A percentile compares a stretch with the other conserved stretches of the same genome.
These are phyloP conservation scores for Suhomyces coccinellae DNA, from an alignment of 1,139 yeast species.

Conservation along the genomic window DNA sequence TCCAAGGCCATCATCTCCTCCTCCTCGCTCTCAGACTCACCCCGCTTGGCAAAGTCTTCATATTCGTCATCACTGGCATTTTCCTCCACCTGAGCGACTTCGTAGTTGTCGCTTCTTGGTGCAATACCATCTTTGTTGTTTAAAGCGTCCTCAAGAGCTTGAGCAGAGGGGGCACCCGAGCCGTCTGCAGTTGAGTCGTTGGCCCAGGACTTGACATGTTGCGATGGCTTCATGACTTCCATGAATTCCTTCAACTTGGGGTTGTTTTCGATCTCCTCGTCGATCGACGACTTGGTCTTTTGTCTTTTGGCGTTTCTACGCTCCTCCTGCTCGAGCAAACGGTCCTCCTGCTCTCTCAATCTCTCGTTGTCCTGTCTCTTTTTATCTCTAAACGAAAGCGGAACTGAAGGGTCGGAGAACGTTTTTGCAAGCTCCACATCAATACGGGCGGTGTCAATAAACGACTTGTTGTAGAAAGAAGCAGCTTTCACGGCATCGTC, in stretches of 20 bases:
- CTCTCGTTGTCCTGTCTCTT: slow-evolving; percentile 55
- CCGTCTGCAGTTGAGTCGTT: slow-evolving; percentile 64
- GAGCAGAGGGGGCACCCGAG: slow-evolving; percentile 50
- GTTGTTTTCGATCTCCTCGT: slow-evolving; percentile 60
- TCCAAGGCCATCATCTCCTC: slow-evolving; percentile 23
- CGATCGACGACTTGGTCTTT: slow-evolving; percentile 38
- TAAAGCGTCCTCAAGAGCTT: slow-evolving; percentile 43
- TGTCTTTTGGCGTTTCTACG: slow-evolving; percentile 30
- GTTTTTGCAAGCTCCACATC: slow-evolving; percentile 83
- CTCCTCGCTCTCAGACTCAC: slow-evolving; percentile 23
- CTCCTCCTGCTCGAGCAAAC: slow-evolving; percentile 48
- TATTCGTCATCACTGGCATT: slow-evolving; percentile 69
- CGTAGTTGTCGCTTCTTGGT: slow-evolving; percentile 14
- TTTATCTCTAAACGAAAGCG: slow-evolving; percentile 69
- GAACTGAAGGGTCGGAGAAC: slow-evolving; percentile 78
- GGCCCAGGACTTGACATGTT: slow-evolving; percentile 68
- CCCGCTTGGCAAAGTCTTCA: slow-evolving; percentile 45
- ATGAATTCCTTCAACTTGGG: slow-evolving; percentile 76
- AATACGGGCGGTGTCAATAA: slow-evolving; percentile 78
- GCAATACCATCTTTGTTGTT: slow-evolving; percentile 24
- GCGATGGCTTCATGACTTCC: slow-evolving; percentile 78
- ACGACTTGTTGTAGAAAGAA: slow-evolving; percentile 70
- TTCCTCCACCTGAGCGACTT: slow-evolving; percentile 36
- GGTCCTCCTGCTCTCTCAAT: slow-evolving; percentile 55
- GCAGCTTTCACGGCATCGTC: slow-evolving; percentile 81